Evolutionary conservation across 106 monocot species (phyloP), one percentile per base, ranked within the genome.

Genomic region (Allium cepa): DNA sequence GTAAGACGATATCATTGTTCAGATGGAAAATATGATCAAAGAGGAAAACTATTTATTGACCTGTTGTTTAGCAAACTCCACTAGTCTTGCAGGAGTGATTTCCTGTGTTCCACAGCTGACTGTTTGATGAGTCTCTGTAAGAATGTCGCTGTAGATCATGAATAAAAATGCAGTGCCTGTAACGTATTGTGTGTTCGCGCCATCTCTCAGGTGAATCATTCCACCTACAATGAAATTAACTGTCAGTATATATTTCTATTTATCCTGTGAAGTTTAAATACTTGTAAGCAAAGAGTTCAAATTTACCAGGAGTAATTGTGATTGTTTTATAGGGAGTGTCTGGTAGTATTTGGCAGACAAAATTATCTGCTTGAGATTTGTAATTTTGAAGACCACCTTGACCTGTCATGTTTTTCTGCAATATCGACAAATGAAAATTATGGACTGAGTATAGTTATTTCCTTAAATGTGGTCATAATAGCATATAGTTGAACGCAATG

Each of bases 151-250:
- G 67, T 97, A 97, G 3, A 81, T 28, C 49, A 78, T 79, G 66
- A 92, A 82, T 53, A 97, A 72, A 60, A 97, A 85, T 4, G 92
- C 84, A 3, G 84, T 76, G 61, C 84, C 63, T 0, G 92, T 97
- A 4, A 92, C 97, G 18, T 97, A 97, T 69, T 92, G 92, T 7
- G 87, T 79, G 74, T 97, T 97, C n/a, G 97, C 97, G 57, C 97
- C 97, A 57, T 97, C 89, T 17, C 97, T 63, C 7, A 97, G 79
- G 82, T 87, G 78, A 56, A 97, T 75, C 75, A 92, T 22, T 1
- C 97, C 97, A 7, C 92, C 92, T 94, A 68, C 26, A 10, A 46
- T 22, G 1, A 17, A 50, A 36, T 50, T 17, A 6, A 7, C 36
- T 36, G 36, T 36, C 36, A 51, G 26, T 14, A 50, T 17, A 7